A percentile compares a stretch with the other conserved stretches of the same genome.
Evolutionary conservation across 441 rosid species (phyloP).

Genomic region (Gossypium davidsonii): DNA sequence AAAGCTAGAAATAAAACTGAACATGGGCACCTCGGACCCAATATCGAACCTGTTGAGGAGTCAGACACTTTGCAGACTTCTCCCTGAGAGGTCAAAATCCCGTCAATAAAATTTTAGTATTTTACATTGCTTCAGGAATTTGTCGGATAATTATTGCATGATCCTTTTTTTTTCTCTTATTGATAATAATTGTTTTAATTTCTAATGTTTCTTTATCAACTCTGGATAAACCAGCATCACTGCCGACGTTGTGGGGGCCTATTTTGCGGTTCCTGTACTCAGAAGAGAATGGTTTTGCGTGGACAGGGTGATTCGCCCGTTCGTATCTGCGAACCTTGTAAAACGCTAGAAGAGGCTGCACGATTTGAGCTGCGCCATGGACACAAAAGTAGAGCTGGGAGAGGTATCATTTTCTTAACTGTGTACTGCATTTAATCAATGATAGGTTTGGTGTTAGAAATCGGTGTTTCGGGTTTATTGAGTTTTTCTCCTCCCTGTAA

Average conservation of each 20-base stretch:
- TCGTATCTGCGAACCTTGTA: slow-evolving; percentile 88
- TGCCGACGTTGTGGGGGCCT: slow-evolving; percentile 91
- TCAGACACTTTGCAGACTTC: too few species aligned
- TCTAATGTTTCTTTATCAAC: neutral
- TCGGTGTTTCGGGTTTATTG: neutral
- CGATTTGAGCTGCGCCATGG: slow-evolving; percentile 85
- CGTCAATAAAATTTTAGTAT: too few species aligned
- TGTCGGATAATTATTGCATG: neutral
- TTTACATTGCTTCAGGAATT: too few species aligned
- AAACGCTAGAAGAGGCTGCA: slow-evolving; percentile 82
- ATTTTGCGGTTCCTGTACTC: slow-evolving; percentile 70
- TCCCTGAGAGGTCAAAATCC: too few species aligned
- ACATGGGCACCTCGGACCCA: too few species aligned
- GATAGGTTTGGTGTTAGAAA: neutral
- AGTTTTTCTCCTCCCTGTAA: neutral
- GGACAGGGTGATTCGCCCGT: slow-evolving; percentile 94
- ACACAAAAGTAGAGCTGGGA: slow-evolving; percentile 41
- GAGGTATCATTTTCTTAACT: slow-evolving; percentile 33
- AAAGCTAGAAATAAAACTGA: too few species aligned
- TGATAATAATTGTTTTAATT: neutral
- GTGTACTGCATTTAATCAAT: neutral
- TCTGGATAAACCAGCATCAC: slow-evolving; percentile 59
- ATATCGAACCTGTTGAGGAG: too few species aligned
- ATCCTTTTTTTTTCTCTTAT: neutral
- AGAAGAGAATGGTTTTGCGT: slow-evolving; percentile 67